These are phyloP conservation scores for Tubosaeta sp. DNA, from an alignment of 768 basidiomycete species.

Conservation along the genomic window DNA sequence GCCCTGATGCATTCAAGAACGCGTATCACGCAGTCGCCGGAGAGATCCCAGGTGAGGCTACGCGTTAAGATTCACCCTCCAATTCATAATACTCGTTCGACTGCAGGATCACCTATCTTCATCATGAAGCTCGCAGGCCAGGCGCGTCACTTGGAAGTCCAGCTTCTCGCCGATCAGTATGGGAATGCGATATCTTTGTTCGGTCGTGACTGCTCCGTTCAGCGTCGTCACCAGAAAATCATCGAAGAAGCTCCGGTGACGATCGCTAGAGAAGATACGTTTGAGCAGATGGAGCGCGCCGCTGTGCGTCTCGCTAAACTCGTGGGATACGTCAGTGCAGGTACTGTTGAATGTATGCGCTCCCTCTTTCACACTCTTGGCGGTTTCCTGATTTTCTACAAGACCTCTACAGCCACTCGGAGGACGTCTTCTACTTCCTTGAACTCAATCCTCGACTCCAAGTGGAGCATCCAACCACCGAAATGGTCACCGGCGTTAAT, in stretches of 20 bases:
- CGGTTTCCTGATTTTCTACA: slow-evolving; percentile 4
- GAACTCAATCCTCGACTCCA: slow-evolving; percentile 99
- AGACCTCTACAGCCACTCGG: slow-evolving; percentile 94
- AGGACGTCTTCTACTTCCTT: slow-evolving; percentile 95
- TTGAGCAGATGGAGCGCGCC: slow-evolving; percentile 97
- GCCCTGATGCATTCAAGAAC: slow-evolving; percentile 85
- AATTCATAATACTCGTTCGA: slow-evolving; percentile 4
- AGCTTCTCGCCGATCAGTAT: slow-evolving; percentile 97
- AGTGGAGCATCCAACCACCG: slow-evolving; percentile 99
- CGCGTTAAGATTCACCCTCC: background rate
- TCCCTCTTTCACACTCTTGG: background rate
- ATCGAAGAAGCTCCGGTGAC: slow-evolving; percentile 99
- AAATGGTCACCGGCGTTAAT: slow-evolving; percentile 99
- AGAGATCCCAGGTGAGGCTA: slow-evolving; percentile 85
- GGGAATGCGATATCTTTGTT: slow-evolving; percentile 99
- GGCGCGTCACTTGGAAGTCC: slow-evolving; percentile 96
- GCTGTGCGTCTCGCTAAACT: slow-evolving; percentile 99
- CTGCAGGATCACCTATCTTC: slow-evolving; percentile 90
- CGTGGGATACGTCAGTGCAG: slow-evolving; percentile 97
- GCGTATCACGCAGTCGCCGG: slow-evolving; percentile 90
- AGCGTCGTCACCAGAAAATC: slow-evolving; percentile 99
- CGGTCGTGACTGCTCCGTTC: slow-evolving; percentile 98
- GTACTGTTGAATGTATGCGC: slow-evolving; percentile 88
- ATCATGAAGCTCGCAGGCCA: slow-evolving; percentile 99
- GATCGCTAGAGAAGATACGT: slow-evolving; percentile 86